Percentiles rank a stretch among this genome's conserved stretches.
Conservation (phyloP, 106 monocot genomes). For the Agapanthus africanus region DNA sequence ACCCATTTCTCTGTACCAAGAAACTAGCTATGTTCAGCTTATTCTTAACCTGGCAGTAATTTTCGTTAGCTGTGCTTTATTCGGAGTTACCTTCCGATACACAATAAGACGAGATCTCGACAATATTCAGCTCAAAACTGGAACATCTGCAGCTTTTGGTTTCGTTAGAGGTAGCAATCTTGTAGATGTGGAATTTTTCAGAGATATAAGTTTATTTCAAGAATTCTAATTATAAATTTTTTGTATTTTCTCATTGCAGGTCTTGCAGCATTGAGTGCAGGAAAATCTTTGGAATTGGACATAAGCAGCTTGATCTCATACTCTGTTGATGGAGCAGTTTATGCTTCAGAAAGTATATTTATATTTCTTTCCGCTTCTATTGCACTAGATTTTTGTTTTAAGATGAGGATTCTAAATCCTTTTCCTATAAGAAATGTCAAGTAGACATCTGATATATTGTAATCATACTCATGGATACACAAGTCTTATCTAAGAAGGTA, state of each 20-base stretch:
- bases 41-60: conserved; percentile 27
- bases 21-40: conserved; percentile 28
- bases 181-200: neutral
- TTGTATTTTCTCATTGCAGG: conserved; percentile 38
- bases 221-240: neutral
- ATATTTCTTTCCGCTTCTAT: conserved; percentile 72
- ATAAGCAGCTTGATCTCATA: conserved; percentile 25
- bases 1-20: conserved; percentile 61
- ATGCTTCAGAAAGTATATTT: conserved; percentile 45
- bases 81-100: conserved; percentile 86
- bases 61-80: conserved; percentile 65
- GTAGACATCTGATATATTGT: neutral
- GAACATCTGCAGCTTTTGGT: conserved; percentile 71
- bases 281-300: conserved; percentile 29
- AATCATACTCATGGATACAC: neutral
- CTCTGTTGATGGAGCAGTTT: conserved; percentile 30
- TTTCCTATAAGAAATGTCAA: conserved; percentile 40
- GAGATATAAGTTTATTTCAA: neutral
- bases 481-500: too few species aligned
- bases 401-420: conserved; percentile 64
- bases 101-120: conserved; percentile 74
- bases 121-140: conserved; percentile 84
- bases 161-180: conserved; percentile 33
- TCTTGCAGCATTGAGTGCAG: conserved; percentile 56
- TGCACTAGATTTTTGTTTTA: conserved; percentile 86